Evolutionary conservation across 345 rosid genomes (phyloP).

Genomic region (Eucalyptus dawsonii): DNA sequence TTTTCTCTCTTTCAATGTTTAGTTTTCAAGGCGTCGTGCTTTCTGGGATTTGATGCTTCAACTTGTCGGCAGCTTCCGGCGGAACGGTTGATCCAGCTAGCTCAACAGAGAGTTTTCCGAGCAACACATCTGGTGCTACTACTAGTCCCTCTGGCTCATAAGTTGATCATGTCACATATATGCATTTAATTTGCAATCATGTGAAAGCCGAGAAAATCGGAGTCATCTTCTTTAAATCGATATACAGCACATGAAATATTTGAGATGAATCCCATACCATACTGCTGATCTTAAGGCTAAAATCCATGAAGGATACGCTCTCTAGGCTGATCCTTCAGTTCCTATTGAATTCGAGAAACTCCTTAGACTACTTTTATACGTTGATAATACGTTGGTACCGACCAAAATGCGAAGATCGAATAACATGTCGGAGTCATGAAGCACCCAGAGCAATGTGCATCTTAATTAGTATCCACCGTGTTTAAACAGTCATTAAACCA

Average conservation of each 20-base stretch:
- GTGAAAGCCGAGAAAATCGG: background rate
- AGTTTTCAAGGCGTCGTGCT: background rate
- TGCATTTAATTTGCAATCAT: background rate
- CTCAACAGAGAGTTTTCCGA: background rate
- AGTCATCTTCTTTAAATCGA: background rate
- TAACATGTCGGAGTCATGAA: background rate
- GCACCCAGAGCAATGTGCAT: background rate
- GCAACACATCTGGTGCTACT: background rate
- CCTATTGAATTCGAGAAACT: background rate
- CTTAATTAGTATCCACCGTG: background rate
- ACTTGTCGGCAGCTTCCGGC: background rate
- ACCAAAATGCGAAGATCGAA: background rate
- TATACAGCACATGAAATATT: background rate
- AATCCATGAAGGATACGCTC: background rate
- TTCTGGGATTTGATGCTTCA: background rate
- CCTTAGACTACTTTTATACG: background rate
- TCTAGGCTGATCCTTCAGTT: background rate
- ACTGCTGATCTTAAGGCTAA: background rate
- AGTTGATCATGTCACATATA: background rate
- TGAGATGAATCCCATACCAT: background rate
- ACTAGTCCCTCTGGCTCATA: no score
- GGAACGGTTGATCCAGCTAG: background rate
- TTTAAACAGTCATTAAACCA: background rate
- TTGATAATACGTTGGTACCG: background rate
- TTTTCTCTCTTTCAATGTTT: background rate